phyloP scores from a whole-genome alignment of 257 asterid genomes.

The Gynochthodes officinalis region DNA sequence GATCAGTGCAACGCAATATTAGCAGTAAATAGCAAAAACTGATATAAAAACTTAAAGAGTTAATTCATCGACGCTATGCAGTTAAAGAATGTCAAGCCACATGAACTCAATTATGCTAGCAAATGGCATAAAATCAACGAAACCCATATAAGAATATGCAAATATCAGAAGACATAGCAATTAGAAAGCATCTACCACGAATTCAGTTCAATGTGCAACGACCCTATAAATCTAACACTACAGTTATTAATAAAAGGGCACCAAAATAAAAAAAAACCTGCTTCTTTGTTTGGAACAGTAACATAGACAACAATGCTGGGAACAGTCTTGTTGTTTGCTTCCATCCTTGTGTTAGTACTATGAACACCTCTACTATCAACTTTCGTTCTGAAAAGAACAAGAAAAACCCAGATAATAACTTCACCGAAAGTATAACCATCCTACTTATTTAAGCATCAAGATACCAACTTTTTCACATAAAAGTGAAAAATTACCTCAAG shows the following conservation, averaged over 20 bases:
- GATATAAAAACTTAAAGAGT: not conserved
- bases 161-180: not conserved
- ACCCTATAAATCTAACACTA: not conserved
- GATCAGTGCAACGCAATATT: not conserved
- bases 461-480: not conserved
- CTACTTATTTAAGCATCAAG: slow-evolving; percentile 3
- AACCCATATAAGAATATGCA: not conserved
- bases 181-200: not conserved
- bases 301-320: slow-evolving; percentile 96
- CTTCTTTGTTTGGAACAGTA: slow-evolving; percentile 88
- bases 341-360: slow-evolving; percentile 53
- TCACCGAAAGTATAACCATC: slow-evolving; percentile 14
- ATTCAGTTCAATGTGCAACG: not conserved
- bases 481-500: slow-evolving; percentile 41
- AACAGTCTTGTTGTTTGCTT: slow-evolving; percentile 53
- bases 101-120: not conserved
- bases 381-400: slow-evolving; percentile 36
- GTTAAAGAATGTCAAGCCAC: not conserved
- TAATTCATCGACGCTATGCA: not conserved
- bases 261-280: slow-evolving; percentile 43
- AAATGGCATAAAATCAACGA: not conserved
- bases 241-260: not conserved
- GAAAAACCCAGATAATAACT: slow-evolving; percentile 17
- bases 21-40: no score
- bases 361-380: slow-evolving; percentile 37